Percentiles rank a stretch among this genome's conserved stretches.
These are phyloP conservation scores for Capsicum chinense DNA, from an alignment of 257 asterid genomes.

Conservation along the genomic window DNA sequence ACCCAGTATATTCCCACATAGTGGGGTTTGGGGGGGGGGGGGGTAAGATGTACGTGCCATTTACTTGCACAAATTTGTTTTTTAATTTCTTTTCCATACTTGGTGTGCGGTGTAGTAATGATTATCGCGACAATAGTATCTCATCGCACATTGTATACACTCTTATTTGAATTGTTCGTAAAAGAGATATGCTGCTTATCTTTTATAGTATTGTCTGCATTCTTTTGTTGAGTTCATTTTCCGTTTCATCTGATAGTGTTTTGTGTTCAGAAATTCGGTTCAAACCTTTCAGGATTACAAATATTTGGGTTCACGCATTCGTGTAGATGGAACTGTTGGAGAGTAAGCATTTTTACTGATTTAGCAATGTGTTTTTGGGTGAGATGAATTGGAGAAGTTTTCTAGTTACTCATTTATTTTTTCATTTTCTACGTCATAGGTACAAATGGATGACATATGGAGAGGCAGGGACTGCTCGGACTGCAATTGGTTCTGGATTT, in stretches of 20 bases:
- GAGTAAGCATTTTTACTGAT: constrained; percentile 66
- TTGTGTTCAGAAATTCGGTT: constrained; percentile 67
- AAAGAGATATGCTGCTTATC: background rate
- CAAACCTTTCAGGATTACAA: constrained; percentile 79
- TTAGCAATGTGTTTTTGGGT: constrained; percentile 15
- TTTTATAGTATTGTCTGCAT: constrained; percentile 21
- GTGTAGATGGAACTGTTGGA: constrained; percentile 91
- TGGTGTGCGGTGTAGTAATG: background rate
- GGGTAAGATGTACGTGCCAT: background rate
- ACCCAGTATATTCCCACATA: too few species aligned
- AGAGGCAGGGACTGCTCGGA: constrained; percentile 82
- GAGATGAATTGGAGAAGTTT: background rate
- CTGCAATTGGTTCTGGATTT: constrained; percentile 94
- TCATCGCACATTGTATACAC: background rate
- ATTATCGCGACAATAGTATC: constrained; percentile 15
- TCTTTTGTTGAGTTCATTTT: background rate
- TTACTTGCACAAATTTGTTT: background rate
- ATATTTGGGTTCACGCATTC: constrained; percentile 89
- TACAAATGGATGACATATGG: constrained; percentile 99
- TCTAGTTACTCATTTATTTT: constrained; percentile 12
- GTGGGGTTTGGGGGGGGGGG: too few species aligned
- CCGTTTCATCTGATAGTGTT: constrained; percentile 29
- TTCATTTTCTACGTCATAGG: constrained; percentile 46
- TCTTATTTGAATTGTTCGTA: constrained; percentile 4
- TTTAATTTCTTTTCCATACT: background rate